Evolutionary conservation across 2,329 filamentous ascomycete species (phyloP), one percentile per base, ranked within the genome.

Genomic region (Amesomyces nigricolor): DNA sequence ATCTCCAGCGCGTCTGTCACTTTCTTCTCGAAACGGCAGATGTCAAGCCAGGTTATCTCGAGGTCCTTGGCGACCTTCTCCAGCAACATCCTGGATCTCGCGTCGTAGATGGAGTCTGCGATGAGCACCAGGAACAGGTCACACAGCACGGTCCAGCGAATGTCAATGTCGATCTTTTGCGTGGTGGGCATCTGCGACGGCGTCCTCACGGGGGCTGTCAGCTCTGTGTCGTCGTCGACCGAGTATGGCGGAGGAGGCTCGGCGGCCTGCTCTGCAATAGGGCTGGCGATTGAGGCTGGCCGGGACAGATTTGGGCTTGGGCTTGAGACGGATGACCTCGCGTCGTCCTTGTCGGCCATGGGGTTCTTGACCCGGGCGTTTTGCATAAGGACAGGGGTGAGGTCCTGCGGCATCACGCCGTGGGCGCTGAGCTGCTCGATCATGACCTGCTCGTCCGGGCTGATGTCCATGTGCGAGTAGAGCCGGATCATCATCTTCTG

Each of bases 401-500:
- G 76, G 69, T 99, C 94, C 44, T 78, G 76, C 0, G 94, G 87
- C 59, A 90, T 78, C 6, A 99, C 91, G 4, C 92, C 94, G 72
- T 99, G 94, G 56, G 94, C 88, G 11, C 89, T 87, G 56, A 99
- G 78, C 71, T 99, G 94, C 73, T 99, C 94, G 63, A 99, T 96
- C 94, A 99, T 99, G 70, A 99, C 78, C 75, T 99, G 94, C 72
- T 99, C 94, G 13, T 82, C 86, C 19, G 86, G 77, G 66, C 86
- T 91, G 65, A 99, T 95, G 58, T 99, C 94, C 94, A 99, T 99
- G 71, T 99, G 94, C 11, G 83, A 77, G 70, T 97, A 99, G 11
- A 99, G 71, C 22, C 92, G 84, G 58, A 96, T 84, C 91, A 99
- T 99, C 80, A 96, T 95, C 74, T 95, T 95, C 70, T 99, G 94